phyloP scores from a whole-genome alignment of 2,329 filamentous ascomycete species.

The Colletotrichum falcatum region DNA sequence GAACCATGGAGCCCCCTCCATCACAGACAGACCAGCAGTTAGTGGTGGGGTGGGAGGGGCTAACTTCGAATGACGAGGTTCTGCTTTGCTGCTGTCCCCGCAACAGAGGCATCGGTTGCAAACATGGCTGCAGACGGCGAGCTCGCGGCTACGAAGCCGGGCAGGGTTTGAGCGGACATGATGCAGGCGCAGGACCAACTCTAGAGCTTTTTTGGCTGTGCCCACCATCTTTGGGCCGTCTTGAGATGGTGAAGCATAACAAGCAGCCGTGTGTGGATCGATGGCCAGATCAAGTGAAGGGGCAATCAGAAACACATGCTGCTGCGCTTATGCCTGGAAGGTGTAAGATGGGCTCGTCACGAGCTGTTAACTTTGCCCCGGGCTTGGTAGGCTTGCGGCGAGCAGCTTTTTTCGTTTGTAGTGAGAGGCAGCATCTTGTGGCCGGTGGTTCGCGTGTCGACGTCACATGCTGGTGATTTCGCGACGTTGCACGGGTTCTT shows the following conservation, averaged over 20 bases:
- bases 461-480: slow-evolving; percentile 24
- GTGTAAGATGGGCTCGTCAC: background rate
- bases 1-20: slow-evolving; percentile 15
- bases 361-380: background rate
- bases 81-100: slow-evolving; percentile 6
- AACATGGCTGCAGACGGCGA: slow-evolving; percentile 26
- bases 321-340: background rate
- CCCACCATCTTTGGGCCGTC: background rate
- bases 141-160: slow-evolving; percentile 33
- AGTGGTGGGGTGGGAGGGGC: slow-evolving; percentile 22
- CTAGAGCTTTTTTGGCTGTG: background rate
- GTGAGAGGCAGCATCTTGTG: slow-evolving; percentile 3
- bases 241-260: slow-evolving; percentile 11
- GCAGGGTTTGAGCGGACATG: slow-evolving; percentile 40
- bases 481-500: background rate
- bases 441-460: slow-evolving; percentile 8
- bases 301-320: slow-evolving; percentile 1
- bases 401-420: background rate
- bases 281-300: slow-evolving; percentile 13
- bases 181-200: slow-evolving; percentile 39
- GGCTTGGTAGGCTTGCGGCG: background rate
- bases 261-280: background rate
- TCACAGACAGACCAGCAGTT: slow-evolving; percentile 14
- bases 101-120: slow-evolving; percentile 18
- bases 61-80: slow-evolving; percentile 28